phyloP scores from a whole-genome alignment of 257 asterid species.

The Gardenia jasminoides region DNA sequence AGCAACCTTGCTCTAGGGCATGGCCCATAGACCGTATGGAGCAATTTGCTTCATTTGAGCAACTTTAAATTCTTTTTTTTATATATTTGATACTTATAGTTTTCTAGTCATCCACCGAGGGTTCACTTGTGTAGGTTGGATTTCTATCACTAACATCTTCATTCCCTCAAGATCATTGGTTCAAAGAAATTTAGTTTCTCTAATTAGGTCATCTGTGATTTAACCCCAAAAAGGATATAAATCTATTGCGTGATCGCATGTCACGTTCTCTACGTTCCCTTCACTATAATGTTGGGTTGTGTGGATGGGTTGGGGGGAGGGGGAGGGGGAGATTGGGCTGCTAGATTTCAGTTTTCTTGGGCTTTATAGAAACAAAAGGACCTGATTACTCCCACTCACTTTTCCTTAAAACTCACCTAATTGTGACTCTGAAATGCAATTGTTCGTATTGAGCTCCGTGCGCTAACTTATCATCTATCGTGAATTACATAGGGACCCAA shows the following conservation, averaged over 20 bases:
- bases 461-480: slow-evolving; percentile 19
- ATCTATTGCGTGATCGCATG: neutral
- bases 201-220: no score
- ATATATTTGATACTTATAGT: no score
- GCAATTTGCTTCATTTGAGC: neutral
- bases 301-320: neutral
- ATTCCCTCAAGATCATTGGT: no score
- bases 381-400: neutral
- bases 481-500: neutral
- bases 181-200: no score
- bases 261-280: neutral
- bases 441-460: slow-evolving; percentile 15
- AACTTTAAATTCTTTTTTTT: no score
- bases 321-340: neutral
- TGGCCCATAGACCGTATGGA: neutral
- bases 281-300: no score
- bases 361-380: neutral
- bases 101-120: neutral
- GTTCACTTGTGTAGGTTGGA: neutral
- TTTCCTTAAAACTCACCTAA: slow-evolving; percentile 2
- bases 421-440: slow-evolving; percentile 33
- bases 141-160: neutral
- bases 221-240: neutral
- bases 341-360: neutral
- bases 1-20: neutral